Evolutionary conservation across 1,284 basidiomycete genomes (phyloP), one percentile per base, ranked within the genome.

Genomic region (Ustilago curta): DNA sequence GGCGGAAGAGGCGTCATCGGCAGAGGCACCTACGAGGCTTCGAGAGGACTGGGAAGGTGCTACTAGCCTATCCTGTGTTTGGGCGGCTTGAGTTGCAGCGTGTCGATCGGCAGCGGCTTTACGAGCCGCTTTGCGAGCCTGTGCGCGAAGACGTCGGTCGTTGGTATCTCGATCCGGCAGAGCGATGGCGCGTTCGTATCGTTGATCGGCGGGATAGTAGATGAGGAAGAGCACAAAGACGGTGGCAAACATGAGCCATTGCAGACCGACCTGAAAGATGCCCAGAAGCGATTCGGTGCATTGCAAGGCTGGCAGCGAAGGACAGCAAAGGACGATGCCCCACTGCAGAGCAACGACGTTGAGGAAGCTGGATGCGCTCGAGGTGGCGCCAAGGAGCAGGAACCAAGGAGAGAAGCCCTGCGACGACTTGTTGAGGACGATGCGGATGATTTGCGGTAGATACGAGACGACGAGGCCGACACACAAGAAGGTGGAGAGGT

Each of bases 331-430:
- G 55, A 98, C 88, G 50, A 94, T 87, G 0, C 91, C 90, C 90
- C 93, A 97, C 83, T 97, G 94, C 70, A 97, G 89, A 4, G 93
- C 91, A 31, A 97, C 86, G 21, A 87, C 84, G 58, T 87, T 87
- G 66, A 85, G 80, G 44, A 86, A 79, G 52, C 82, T 83, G 42
- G 82, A 81, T 8, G 85, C 84, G 59, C 79, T 82, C 53, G 83
- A 84, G 19, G 93, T 96, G 62, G 92, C 92, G 11, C 97, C 97
- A 0, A 98, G 89, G 2, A 98, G 88, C n/a, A 98, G 87, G 84
- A 93, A 99, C 90, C 93, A 93, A 56, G 94, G 93, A 67, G 92
- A 94, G 70, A 97, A 90, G 0, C 95, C 95, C 76, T 95, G 90
- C 0, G 93, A 95, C 0, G 93, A 92, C 43, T 90, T 88, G 47